A percentile compares a stretch with the other conserved stretches of the same genome.
Evolutionary conservation across 2,329 filamentous ascomycete genomes (phyloP).

Genomic region (Diaporthe sp.): DNA sequence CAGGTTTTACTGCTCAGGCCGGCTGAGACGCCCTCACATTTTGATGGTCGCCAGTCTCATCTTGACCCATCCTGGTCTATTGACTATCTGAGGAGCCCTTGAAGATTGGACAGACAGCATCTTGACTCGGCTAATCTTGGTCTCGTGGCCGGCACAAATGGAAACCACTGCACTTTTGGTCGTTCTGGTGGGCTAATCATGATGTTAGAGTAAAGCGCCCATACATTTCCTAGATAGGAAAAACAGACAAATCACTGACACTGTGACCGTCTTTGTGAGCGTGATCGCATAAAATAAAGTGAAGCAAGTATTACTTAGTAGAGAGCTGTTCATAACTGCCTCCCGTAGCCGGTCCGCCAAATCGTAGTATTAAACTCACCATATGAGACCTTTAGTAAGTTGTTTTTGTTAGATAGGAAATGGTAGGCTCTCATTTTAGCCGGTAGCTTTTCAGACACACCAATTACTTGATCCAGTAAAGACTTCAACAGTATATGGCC

Average conservation of each 20-base stretch:
- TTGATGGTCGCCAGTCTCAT: neutral
- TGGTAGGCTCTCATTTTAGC: neutral
- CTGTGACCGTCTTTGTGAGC: neutral
- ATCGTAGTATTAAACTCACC: neutral
- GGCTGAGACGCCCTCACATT: neutral
- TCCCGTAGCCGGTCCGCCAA: neutral
- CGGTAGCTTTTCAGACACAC: neutral
- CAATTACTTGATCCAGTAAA: neutral
- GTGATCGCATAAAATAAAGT: neutral
- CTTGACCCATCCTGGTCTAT: neutral
- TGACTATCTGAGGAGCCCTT: constrained; percentile 3
- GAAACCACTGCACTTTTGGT: neutral
- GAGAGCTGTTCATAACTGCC: neutral
- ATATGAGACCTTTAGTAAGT: neutral
- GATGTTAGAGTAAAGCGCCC: constrained; percentile 9
- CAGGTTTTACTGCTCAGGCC: neutral
- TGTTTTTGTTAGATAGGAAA: neutral
- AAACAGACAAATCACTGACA: neutral
- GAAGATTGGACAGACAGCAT: neutral
- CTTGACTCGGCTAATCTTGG: neutral
- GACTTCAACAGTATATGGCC: too few species aligned
- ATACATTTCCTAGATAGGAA: constrained; percentile 7
- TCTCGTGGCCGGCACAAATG: neutral
- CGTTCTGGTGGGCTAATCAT: constrained; percentile 8
- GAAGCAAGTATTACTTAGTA: neutral